phyloP scores from a whole-genome alignment of 2,329 filamentous ascomycete genomes.

The Fusarium caatingaense region DNA sequence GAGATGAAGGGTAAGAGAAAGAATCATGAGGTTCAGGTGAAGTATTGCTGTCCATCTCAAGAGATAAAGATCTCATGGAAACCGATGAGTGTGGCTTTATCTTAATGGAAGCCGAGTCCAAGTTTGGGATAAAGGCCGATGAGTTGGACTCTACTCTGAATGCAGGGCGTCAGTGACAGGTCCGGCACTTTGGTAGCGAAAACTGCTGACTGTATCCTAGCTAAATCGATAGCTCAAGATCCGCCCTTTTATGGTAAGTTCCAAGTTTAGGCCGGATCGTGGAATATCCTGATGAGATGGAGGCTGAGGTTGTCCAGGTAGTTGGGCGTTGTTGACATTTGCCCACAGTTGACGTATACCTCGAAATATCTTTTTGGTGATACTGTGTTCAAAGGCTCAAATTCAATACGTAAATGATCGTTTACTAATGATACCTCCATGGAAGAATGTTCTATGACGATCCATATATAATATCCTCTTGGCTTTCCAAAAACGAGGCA shows the following conservation, averaged over 20 bases:
- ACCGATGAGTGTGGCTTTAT: neutral
- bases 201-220: conserved; percentile 27
- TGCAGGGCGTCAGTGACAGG: conserved; percentile 2
- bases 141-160: neutral
- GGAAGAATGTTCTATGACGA: conserved; percentile 1
- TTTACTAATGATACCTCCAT: neutral
- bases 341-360: neutral
- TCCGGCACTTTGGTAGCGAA: conserved; percentile 15
- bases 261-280: neutral
- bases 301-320: neutral
- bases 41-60: conserved; percentile 20
- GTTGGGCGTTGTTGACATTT: neutral
- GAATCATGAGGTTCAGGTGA: conserved; percentile 16
- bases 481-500: neutral
- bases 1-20: conserved; percentile 21
- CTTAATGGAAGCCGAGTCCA: neutral
- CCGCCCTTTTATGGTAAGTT: neutral
- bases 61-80: conserved; percentile 23
- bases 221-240: conserved; percentile 6
- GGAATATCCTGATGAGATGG: neutral
- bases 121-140: conserved; percentile 9
- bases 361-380: neutral
- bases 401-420: neutral
- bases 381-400: neutral
- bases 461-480: conserved; percentile 5